Base-by-base conservation (phyloP, 1,284 basidiomycete species). In the Ganoderma sinense region DNA sequence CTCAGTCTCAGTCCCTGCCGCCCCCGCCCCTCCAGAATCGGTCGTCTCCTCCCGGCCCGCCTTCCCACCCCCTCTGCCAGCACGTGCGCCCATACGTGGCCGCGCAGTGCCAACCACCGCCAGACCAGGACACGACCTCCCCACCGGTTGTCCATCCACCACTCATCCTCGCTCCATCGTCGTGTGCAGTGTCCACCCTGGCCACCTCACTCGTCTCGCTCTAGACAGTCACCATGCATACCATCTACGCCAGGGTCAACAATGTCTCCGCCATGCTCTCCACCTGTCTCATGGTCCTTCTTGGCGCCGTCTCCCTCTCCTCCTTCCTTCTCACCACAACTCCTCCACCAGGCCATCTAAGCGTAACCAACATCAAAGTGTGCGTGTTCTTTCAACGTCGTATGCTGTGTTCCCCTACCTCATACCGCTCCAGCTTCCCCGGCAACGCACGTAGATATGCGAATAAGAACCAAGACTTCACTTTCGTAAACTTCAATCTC, bases 401-500 rank as follows among this genome's bases (percentile, higher is more conserved):
- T 18, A 29, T 8, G 39, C 23, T 18, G 23, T 8, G 39, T 23
- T n/a, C 18, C 16, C 59, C 2, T 51, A 31, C 14, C 43, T 45
- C 16, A 51, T 26, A 23, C 20, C 41, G 10, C 61, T 60, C 41
- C 36, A 65, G 23, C 48, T 87, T 85, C 72, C 84, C 86, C 66
- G 86, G 85, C 53, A 90, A 86, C 75, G 84, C 86, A 65, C 84
- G 85, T 71, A 85, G 88, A 64, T 88, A 89, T 78, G 83, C 84
- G 18, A 85, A 81, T 73, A 84, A 83, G 71, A 86, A 89, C 74
- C 88, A 91, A 75, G 94, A 96, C 72, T 86, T 91, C 70, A 91
- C 91, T 1, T 92, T 93, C 77, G 86, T 94, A 43, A 89, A 91
- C 76, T 95, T 95, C 82, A 92, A 95, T 78, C 82, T 94, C 64